Base-by-base conservation (phyloP, 306 rosid species). In the Luffa aegyptiaca region DNA sequence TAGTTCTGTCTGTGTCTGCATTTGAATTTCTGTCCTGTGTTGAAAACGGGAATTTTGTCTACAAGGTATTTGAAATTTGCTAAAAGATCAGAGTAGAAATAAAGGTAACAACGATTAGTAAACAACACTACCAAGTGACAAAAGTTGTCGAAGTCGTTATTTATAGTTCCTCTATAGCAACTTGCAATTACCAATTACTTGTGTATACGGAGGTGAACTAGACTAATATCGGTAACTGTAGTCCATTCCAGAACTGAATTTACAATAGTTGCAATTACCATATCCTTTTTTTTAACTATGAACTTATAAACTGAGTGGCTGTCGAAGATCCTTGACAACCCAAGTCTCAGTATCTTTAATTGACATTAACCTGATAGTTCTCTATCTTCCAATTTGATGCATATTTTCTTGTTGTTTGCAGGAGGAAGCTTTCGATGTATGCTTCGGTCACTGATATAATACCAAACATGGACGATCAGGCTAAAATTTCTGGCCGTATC, bases 401-500 rank as follows among this genome's bases (percentile, higher is more conserved):
- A 52, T 80, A 80, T 12, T 74, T 79, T 39, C 82, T 68, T 75
- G 55, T 83, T 72, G 83, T 49, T 66, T 90, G 85, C 95, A 94
- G 98, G 90, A 90, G 87, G 93, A 80, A 84, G 83, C 95, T 90
- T 80, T 88, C 97, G 12, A 90, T 91, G 95, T 90, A 86, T 86
- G 98, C 98, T 71, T 94, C 97, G 45, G 97, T 94, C 77, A 91
- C 98, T 39, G 86, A 85, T 78, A 84, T 91, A 48, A 87, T 94
- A 59, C 98, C 97, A 39, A 81, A 88, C 85, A 79, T 91, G 85
- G 89, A 90, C 63, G 91, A 93, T 42, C 84, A 80, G n/a, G 84
- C 93, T 26, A 89, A 82, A 82, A 84, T 89, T 68, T 87, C 90
- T 84, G 99, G 99, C 80, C 89, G 99, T 95, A 95, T 95, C 97